Conservation (phyloP, 306 rosid species). For the Delonix regia region DNA sequence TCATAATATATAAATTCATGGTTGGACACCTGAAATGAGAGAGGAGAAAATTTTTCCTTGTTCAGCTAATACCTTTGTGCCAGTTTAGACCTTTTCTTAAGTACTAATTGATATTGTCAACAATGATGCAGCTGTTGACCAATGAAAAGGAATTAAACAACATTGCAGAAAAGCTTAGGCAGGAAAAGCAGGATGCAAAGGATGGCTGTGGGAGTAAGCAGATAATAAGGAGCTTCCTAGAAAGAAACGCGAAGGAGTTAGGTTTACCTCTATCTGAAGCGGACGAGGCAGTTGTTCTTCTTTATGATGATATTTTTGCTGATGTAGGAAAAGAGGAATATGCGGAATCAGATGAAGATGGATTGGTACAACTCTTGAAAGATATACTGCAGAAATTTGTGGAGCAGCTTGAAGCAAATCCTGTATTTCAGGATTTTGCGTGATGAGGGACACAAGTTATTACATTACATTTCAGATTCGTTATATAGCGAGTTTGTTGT, state of each 20-base stretch:
- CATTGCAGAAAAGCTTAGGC: constrained; percentile 50
- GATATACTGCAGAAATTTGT: constrained; percentile 64
- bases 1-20: neutral
- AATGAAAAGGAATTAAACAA: constrained; percentile 69
- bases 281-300: constrained; percentile 63
- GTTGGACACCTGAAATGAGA: neutral
- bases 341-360: constrained; percentile 45
- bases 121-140: constrained; percentile 69
- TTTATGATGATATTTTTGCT: constrained; percentile 72
- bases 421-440: constrained; percentile 65
- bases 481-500: constrained; percentile 20
- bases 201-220: constrained; percentile 44
- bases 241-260: constrained; percentile 59
- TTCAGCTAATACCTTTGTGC: neutral
- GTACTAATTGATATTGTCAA: constrained; percentile 28
- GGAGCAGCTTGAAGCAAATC: constrained; percentile 78
- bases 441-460: constrained; percentile 31
- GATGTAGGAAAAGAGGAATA: constrained; percentile 49
- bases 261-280: constrained; percentile 66
- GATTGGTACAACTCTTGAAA: constrained; percentile 53
- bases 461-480: constrained; percentile 25
- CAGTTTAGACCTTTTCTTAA: neutral
- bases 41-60: neutral
- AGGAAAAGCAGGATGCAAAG: constrained; percentile 50
- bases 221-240: constrained; percentile 62